A percentile compares a stretch with the other conserved stretches of the same genome.
phyloP scores from a whole-genome alignment of 805 yeast genomes.

The Candida koratica region DNA sequence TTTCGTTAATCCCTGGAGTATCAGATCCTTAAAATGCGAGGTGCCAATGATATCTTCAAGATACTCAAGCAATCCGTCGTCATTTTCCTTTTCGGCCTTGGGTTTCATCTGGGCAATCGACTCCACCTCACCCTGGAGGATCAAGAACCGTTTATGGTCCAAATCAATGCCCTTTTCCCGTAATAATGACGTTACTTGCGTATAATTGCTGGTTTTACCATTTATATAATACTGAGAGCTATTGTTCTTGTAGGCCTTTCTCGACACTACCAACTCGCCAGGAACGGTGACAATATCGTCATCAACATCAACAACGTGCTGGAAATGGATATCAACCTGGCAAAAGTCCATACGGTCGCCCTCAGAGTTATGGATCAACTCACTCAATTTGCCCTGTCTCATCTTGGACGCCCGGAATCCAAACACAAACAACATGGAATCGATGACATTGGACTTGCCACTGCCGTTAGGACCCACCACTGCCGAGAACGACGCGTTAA shows the following conservation, averaged over 20 bases:
- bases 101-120: conserved; percentile 98
- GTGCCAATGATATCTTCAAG: conserved; percentile 97
- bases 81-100: conserved; percentile 86
- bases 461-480: conserved; percentile 99
- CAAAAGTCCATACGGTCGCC: conserved; percentile 60
- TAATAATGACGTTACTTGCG: conserved; percentile 71
- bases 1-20: conserved; percentile 57
- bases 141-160: conserved; percentile 90
- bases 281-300: conserved; percentile 34
- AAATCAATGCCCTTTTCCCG: conserved; percentile 85
- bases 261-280: conserved; percentile 64
- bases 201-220: conserved; percentile 62
- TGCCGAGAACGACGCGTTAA: conserved; percentile 88
- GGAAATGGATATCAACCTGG: conserved; percentile 87
- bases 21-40: conserved; percentile 69
- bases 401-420: conserved; percentile 95
- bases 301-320: conserved; percentile 61
- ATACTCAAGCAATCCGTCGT: conserved; percentile 91
- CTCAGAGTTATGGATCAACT: conserved; percentile 88
- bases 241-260: conserved; percentile 76
- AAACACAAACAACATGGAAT: conserved; percentile 91
- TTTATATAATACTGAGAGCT: conserved; percentile 77
- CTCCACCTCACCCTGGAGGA: conserved; percentile 97
- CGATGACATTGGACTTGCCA: conserved; percentile 96
- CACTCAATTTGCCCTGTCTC: conserved; percentile 94